Percentiles rank a stretch among this genome's conserved stretches.
These are phyloP conservation scores for Theobroma cacao DNA, from an alignment of 345 rosid genomes.

Conservation along the genomic window DNA sequence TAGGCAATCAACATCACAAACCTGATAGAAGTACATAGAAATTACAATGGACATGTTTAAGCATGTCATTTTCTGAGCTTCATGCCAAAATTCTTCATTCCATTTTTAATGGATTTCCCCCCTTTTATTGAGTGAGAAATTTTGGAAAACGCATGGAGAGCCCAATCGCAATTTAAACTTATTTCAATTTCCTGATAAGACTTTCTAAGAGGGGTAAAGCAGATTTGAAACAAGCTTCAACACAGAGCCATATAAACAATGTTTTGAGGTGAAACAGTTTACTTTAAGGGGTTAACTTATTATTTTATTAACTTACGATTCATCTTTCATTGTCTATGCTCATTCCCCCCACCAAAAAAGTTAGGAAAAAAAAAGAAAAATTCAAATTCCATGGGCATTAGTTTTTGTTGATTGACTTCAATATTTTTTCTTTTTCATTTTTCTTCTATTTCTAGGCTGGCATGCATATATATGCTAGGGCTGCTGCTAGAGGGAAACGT, in stretches of 20 bases:
- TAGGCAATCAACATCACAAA: not conserved
- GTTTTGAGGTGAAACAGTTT: not conserved
- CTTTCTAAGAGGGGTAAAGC: not conserved
- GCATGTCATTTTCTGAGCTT: not conserved
- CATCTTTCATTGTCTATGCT: not conserved
- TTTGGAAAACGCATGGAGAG: not conserved
- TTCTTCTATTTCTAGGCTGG: conserved; percentile 18
- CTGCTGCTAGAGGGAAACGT: conserved; percentile 37
- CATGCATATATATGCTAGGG: conserved; percentile 26
- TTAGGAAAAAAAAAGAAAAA: not conserved
- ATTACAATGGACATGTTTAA: not conserved
- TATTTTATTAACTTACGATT: not conserved
- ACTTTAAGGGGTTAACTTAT: not conserved
- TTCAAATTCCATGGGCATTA: not conserved
- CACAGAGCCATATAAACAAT: not conserved
- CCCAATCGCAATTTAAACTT: not conserved
- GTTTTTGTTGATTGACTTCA: not conserved
- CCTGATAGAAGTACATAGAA: not conserved
- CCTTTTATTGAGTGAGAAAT: not conserved
- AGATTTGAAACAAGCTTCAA: not conserved
- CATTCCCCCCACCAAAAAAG: not conserved
- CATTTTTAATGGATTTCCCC: not conserved
- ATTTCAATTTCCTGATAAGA: not conserved
- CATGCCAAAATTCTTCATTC: not conserved
- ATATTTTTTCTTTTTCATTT: not conserved